Base-by-base conservation (phyloP, 805 yeast genomes). In the Metschnikowia bowlesiae region DNA sequence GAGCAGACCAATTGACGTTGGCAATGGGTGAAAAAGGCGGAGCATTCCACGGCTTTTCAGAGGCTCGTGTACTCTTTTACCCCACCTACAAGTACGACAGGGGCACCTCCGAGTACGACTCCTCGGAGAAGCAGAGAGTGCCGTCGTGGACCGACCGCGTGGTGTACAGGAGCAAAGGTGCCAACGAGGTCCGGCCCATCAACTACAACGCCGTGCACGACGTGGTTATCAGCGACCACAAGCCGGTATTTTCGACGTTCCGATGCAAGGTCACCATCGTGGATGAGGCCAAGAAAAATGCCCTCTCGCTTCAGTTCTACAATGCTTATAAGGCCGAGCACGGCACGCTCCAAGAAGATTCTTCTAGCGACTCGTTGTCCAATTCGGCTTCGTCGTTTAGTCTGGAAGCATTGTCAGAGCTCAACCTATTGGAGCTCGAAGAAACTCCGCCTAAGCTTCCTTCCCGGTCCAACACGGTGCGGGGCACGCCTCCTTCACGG, bases 61-160 rank as follows among this genome's bases (percentile, higher is more conserved):
- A 94, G 63, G 80, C 83, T 54, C 82, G 84, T 28, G 80, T 92
- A 48, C 80, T 73, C 40, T 92, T 94, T 64, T 76, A 80, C 36
- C 99, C 98, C 8, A 94, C 99, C 0, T 92, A 92, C 70, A 92
- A 92, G 63, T 92, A 82, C 67, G 96, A 92, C 64, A 85, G 86
- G 54, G 94, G 92, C 3, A 85, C 96, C 0, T 76, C 80, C 44
- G 71, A 66, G 16, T 94, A 91, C 64, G 98, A 92, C 65, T 76
- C 95, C 1, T 85, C 96, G 9, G 99, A 92, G 58, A 92, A 92
- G 64, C 92, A 85, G 54, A 78, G 99, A 59, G 84, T 88, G 4
- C 99, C 99, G 1, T 86, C 97, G 0, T 92, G 98, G 97, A 92
- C 98, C 0, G 99, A 92, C 66, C 75, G 99, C 61, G 85, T 89